These are phyloP conservation scores for Penicilliopsis zonata DNA, from an alignment of 495 filamentous ascomycete species.

Conservation along the genomic window DNA sequence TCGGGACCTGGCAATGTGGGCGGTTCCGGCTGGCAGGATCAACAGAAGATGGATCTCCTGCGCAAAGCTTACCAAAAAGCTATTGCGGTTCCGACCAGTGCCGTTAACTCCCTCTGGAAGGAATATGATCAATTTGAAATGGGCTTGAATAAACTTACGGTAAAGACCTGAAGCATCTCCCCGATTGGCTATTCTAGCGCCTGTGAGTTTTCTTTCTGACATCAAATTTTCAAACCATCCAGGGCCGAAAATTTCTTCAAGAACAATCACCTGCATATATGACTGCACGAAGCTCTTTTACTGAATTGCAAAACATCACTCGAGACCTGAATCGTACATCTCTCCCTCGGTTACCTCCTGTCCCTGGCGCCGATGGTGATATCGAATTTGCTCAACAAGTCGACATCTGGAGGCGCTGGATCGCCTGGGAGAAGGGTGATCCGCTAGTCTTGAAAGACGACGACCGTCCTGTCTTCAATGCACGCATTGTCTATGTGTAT, in stretches of 20 bases:
- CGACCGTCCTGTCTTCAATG: constrained; percentile 56
- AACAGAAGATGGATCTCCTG: constrained; percentile 91
- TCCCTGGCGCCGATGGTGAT: constrained; percentile 76
- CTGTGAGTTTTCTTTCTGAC: neutral
- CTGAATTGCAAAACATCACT: constrained; percentile 72
- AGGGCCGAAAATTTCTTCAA: constrained; percentile 88
- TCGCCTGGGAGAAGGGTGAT: constrained; percentile 88
- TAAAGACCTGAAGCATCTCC: constrained; percentile 18
- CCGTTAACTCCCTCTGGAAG: constrained; percentile 78
- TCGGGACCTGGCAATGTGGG: constrained; percentile 73
- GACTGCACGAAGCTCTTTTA: constrained; percentile 79
- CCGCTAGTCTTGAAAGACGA: constrained; percentile 74
- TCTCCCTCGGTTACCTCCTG: constrained; percentile 68
- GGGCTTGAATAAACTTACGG: constrained; percentile 77
- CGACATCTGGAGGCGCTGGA: constrained; percentile 88
- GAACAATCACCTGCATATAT: constrained; percentile 86
- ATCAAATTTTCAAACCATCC: constrained; percentile 12
- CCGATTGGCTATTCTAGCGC: neutral
- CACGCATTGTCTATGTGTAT: constrained; percentile 77
- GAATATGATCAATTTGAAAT: constrained; percentile 96
- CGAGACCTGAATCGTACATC: constrained; percentile 65
- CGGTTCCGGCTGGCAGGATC: constrained; percentile 84
- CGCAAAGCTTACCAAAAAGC: constrained; percentile 86
- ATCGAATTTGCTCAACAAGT: constrained; percentile 76
- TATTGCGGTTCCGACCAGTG: constrained; percentile 69